Conservation (phyloP, 345 rosid species). For the Citrus mangshanensis region DNA sequence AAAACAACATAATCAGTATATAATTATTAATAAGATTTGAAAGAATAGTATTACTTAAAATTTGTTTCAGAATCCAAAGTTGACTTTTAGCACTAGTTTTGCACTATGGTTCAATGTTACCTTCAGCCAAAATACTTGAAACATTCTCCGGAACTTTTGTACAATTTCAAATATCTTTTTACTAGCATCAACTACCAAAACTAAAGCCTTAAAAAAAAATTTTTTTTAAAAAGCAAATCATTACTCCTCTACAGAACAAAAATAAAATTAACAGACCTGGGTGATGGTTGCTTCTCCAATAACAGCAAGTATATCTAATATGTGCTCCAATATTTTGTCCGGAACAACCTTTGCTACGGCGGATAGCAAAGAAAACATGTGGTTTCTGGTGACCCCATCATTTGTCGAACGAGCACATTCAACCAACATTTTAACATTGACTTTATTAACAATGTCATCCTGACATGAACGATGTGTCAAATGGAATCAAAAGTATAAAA, state of each 20-base stretch:
- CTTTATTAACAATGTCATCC: constrained; percentile 45
- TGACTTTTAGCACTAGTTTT: neutral
- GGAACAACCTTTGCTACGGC: constrained; percentile 62
- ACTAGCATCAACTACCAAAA: neutral
- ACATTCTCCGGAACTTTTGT: neutral
- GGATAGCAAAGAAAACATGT: constrained; percentile 59
- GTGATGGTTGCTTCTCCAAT: constrained; percentile 76
- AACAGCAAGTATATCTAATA: constrained; percentile 55
- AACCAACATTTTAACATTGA: constrained; percentile 61
- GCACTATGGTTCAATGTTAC: neutral
- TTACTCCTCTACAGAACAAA: neutral
- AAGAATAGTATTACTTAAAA: neutral
- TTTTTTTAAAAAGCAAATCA: neutral
- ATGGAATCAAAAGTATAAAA: constrained; percentile 2
- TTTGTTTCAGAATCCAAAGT: neutral
- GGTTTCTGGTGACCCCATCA: constrained; percentile 64
- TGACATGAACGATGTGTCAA: constrained; percentile 32
- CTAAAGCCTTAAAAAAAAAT: neutral
- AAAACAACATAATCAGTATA: constrained; percentile 6
- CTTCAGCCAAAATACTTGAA: neutral
- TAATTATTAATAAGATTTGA: neutral
- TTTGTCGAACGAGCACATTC: constrained; percentile 53
- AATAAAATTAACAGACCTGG: constrained; percentile 58
- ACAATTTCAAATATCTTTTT: neutral
- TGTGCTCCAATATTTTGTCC: constrained; percentile 57